Base-by-base conservation (phyloP, 306 rosid species). In the Vigna hirtella region DNA sequence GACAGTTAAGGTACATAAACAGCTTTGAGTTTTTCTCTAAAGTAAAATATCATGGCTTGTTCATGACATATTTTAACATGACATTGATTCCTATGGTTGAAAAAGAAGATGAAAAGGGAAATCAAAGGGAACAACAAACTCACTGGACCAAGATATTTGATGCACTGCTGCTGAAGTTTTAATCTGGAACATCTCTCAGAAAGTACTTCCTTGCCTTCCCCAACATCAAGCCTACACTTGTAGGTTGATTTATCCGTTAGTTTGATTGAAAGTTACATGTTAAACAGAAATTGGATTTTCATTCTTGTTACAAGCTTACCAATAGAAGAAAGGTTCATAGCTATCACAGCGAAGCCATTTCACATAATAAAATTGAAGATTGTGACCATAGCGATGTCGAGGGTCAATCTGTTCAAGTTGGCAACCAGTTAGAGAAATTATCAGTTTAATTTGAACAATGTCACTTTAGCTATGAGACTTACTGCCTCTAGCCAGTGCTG, bases 401-500 rank as follows among this genome's bases (percentile, higher is more conserved):
- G 98, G 98, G 83, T 93, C 98, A 30, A 93, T 93, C 98, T 93
- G 87, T 82, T 73, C 67, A 56, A 64, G 40, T 62, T 66, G 74
- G 57, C 7, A n/a, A n/a, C 53, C 53, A 66, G 50, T 69, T 75
- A 66, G 71, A 71, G 68, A 81, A 63, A 47, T 70, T 6, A 28
- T 15, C 8, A 67, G 53, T 71, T 48, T 76, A 68, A 48, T 61
- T 72, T n/a, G 9, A 57, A 66, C 62, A 38, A 11, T 17, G n/a
- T n/a, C 48, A 48, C 56, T 49, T 66, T 40, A 64, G 66, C 16
- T 43, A 50, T 50, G 65, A 15, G 62, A 90, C 96, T 87, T 90
- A 90, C 97, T 70, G 98, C 98, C 85, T 93, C 98, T 61, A 93
- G 87, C 98, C 97, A 91, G 42, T 93, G 98, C 82, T 91, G 96